phyloP scores from a whole-genome alignment of 169 alveolate species.

The Neospora caninum region DNA sequence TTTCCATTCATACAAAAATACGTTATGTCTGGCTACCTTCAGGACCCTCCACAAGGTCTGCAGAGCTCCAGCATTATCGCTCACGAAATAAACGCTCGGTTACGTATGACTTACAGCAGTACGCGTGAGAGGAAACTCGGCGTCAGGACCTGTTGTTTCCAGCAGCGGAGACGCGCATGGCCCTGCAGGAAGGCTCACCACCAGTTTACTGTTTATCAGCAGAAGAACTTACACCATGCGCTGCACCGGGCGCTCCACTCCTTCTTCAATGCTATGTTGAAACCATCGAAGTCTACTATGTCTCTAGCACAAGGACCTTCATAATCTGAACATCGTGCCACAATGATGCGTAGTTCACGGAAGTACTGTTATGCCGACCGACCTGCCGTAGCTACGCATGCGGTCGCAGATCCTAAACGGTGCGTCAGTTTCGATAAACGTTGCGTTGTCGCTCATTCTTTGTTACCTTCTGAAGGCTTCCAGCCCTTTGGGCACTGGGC shows the following conservation, averaged over 20 bases:
- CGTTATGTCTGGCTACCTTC: not conserved
- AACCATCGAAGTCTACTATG: not conserved
- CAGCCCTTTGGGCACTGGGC: slow-evolving; percentile 9
- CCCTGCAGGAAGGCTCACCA: not conserved
- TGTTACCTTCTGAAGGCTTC: slow-evolving; percentile 12
- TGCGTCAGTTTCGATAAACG: not conserved
- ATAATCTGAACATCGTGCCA: not conserved
- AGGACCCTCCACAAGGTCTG: slow-evolving; percentile 8
- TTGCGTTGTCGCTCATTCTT: not conserved
- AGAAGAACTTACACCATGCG: slow-evolving; percentile 16
- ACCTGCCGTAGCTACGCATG: slow-evolving; percentile 7
- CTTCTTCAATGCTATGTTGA: not conserved
- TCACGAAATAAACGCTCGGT: not conserved
- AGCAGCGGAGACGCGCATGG: not conserved
- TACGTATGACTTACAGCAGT: not conserved
- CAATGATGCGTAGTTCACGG: not conserved
- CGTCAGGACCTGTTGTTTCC: not conserved
- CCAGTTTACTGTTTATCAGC: not conserved
- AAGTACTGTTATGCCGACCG: not conserved
- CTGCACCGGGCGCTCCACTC: slow-evolving; percentile 23
- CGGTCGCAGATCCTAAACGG: slow-evolving; percentile 17
- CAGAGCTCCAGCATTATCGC: not conserved
- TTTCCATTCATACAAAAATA: too few relatives aligned
- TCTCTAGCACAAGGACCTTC: not conserved
- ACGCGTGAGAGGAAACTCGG: slow-evolving; percentile 25